Conservation (phyloP, 148 eudicot genomes). For the Talinum fruticosum region DNA sequence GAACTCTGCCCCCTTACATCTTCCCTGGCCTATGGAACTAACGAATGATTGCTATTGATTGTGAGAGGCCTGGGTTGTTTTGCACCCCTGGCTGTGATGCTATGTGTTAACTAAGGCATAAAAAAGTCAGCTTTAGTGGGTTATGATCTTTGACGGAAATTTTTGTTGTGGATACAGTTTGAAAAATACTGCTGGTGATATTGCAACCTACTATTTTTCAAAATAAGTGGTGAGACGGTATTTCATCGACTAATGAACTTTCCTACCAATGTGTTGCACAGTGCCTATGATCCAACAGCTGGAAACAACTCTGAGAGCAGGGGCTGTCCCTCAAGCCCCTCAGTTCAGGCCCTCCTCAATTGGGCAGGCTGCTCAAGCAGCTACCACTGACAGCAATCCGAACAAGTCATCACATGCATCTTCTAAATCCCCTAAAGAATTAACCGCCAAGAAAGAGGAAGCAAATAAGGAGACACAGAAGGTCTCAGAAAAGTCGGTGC, state of each 20-base stretch:
- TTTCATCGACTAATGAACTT: background rate
- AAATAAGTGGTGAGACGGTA: background rate
- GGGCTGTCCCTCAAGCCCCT: constrained; percentile 87
- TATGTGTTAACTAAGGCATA: too few relatives aligned
- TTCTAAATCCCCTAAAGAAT: constrained; percentile 18
- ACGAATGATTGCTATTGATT: too few relatives aligned
- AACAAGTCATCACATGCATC: constrained; percentile 3
- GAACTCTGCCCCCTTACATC: too few relatives aligned
- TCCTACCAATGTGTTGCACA: constrained; percentile 24
- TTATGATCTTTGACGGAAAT: background rate
- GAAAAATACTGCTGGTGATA: background rate
- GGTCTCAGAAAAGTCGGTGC: constrained; percentile 12
- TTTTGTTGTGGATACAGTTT: too few relatives aligned
- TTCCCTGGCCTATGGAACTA: too few relatives aligned
- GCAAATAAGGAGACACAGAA: constrained; percentile 7
- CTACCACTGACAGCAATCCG: background rate
- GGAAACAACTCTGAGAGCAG: constrained; percentile 77
- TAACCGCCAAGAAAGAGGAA: constrained; percentile 23
- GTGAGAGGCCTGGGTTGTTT: too few relatives aligned
- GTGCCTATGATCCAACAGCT: constrained; percentile 95
- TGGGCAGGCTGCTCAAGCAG: constrained; percentile 18
- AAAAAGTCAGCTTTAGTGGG: too few relatives aligned
- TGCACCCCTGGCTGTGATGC: too few relatives aligned
- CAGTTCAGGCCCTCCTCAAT: constrained; percentile 56
- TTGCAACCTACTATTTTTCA: background rate